Evolutionary conservation across 768 basidiomycete genomes (phyloP).

Genomic region (Rhodotorula babjevae): DNA sequence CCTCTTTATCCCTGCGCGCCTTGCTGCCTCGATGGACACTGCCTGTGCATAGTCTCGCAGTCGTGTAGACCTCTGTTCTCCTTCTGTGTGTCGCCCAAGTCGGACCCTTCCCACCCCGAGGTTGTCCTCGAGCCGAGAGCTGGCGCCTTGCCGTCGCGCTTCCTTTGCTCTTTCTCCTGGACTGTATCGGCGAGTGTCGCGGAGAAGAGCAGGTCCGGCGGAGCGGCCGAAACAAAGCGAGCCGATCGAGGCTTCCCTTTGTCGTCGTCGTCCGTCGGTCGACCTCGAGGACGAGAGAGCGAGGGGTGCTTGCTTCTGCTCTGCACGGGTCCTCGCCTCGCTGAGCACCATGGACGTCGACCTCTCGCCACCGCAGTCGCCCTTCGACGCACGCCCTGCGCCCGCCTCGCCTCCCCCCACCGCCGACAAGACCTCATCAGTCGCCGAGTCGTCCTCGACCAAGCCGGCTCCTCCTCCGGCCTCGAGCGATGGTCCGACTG

Average conservation of each 20-base stretch:
- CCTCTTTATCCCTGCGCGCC: too few relatives aligned
- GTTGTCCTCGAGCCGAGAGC: too few relatives aligned
- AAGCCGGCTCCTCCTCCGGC: too few relatives aligned
- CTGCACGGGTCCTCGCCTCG: neutral
- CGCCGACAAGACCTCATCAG: neutral
- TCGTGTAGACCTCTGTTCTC: neutral
- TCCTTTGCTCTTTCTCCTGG: too few relatives aligned
- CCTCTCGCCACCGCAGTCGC: slow-evolving; percentile 18
- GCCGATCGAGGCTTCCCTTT: neutral
- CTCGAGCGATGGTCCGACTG: neutral
- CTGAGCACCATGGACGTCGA: neutral
- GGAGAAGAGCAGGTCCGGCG: too few relatives aligned
- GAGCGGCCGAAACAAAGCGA: too few relatives aligned
- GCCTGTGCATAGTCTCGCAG: neutral
- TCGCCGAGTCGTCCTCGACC: neutral
- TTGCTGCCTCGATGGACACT: neutral
- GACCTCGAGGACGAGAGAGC: too few relatives aligned
- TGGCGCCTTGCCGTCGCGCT: too few relatives aligned
- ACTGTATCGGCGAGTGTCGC: too few relatives aligned
- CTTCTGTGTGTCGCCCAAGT: too few relatives aligned
- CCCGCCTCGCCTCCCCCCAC: neutral
- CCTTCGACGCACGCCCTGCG: slow-evolving; percentile 15
- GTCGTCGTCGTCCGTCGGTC: too few relatives aligned
- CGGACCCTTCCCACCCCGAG: too few relatives aligned
- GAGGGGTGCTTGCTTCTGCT: neutral